These are phyloP conservation scores for Glaciozyma martinii DNA, from an alignment of 768 basidiomycete genomes.

Conservation along the genomic window DNA sequence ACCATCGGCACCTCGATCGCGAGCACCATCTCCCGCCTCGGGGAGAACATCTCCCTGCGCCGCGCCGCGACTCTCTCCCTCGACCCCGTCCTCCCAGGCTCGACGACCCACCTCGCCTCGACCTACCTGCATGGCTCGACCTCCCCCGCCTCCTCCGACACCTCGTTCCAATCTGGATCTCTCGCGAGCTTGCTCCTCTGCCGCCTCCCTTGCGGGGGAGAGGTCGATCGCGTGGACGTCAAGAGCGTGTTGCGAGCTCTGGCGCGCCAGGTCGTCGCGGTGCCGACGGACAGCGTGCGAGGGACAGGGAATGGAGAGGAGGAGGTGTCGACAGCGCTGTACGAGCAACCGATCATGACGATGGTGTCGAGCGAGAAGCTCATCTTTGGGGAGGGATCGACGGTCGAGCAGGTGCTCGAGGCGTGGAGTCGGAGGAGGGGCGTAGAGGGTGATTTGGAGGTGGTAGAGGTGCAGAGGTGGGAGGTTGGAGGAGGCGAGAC, in stretches of 20 bases:
- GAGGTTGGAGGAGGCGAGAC: slow-evolving; percentile 33
- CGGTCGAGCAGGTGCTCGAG: slow-evolving; percentile 43
- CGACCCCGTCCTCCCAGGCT: slow-evolving; percentile 26
- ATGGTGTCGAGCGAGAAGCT: slow-evolving; percentile 19
- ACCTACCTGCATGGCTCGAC: slow-evolving; percentile 40
- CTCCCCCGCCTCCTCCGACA: slow-evolving; percentile 57
- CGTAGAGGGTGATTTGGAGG: slow-evolving; percentile 42
- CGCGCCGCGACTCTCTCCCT: slow-evolving; percentile 40
- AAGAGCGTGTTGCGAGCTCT: slow-evolving; percentile 54
- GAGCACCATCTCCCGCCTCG: slow-evolving; percentile 29
- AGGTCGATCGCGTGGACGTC: slow-evolving; percentile 45
- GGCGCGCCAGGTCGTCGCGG: slow-evolving; percentile 77
- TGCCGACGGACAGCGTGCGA: slow-evolving; percentile 49
- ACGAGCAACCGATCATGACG: slow-evolving; percentile 60
- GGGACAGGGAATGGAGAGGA: slow-evolving; percentile 36
- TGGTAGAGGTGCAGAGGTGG: slow-evolving; percentile 38
- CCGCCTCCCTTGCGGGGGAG: slow-evolving; percentile 41
- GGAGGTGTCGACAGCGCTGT: slow-evolving; percentile 51
- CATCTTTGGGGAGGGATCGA: slow-evolving; percentile 32
- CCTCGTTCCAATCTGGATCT: slow-evolving; percentile 43
- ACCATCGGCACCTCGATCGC: slow-evolving; percentile 26
- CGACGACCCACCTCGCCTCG: slow-evolving; percentile 24
- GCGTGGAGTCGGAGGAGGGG: slow-evolving; percentile 53
- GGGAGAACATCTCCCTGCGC: slow-evolving; percentile 41
- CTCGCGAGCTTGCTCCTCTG: slow-evolving; percentile 47